A percentile compares a stretch with the other conserved stretches of the same genome.
Conservation (phyloP, 345 rosid species). For the Gossypium ekmanianum region DNA sequence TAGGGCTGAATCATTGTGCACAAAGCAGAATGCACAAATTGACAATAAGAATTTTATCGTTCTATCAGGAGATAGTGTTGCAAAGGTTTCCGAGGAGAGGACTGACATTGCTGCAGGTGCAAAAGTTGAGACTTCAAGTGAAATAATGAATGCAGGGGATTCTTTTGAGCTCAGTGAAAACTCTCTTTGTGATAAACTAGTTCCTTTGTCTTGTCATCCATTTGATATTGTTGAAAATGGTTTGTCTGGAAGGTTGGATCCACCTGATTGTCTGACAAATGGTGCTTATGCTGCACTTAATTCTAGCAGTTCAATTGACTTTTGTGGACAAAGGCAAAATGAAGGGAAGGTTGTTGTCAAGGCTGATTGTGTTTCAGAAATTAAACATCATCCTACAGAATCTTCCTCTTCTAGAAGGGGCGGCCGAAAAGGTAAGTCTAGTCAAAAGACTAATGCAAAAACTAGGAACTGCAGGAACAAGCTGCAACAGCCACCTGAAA, state of each 20-base stretch:
- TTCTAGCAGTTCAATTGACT: slow-evolving; percentile 33
- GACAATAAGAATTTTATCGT: slow-evolving; percentile 15
- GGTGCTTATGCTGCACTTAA: slow-evolving; percentile 23
- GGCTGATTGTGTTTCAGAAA: slow-evolving; percentile 40
- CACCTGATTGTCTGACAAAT: slow-evolving; percentile 24
- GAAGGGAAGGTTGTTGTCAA: slow-evolving; percentile 38
- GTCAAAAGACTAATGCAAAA: slow-evolving; percentile 37
- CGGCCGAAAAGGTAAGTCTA: slow-evolving; percentile 37
- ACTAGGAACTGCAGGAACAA: slow-evolving; percentile 38
- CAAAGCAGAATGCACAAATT: slow-evolving; percentile 24
- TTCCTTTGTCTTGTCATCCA: slow-evolving; percentile 19
- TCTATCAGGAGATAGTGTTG: slow-evolving; percentile 18
- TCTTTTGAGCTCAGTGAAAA: slow-evolving; percentile 19
- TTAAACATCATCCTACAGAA: slow-evolving; percentile 25
- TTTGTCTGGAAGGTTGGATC: slow-evolving; percentile 27
- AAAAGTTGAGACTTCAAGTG: slow-evolving; percentile 26
- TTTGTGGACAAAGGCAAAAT: slow-evolving; percentile 23
- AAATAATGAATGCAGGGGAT: slow-evolving; percentile 20
- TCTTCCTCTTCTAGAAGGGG: slow-evolving; percentile 44
- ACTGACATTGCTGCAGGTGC: slow-evolving; percentile 29
- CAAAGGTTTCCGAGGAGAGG: slow-evolving; percentile 29
- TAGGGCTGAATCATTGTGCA: slow-evolving; percentile 22
- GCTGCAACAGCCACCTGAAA: slow-evolving; percentile 29
- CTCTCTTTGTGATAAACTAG: slow-evolving; percentile 13
- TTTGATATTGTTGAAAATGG: slow-evolving; percentile 23